These are phyloP conservation scores for Hyaloscypha variabilis DNA, from an alignment of 495 filamentous ascomycete genomes.

Conservation along the genomic window DNA sequence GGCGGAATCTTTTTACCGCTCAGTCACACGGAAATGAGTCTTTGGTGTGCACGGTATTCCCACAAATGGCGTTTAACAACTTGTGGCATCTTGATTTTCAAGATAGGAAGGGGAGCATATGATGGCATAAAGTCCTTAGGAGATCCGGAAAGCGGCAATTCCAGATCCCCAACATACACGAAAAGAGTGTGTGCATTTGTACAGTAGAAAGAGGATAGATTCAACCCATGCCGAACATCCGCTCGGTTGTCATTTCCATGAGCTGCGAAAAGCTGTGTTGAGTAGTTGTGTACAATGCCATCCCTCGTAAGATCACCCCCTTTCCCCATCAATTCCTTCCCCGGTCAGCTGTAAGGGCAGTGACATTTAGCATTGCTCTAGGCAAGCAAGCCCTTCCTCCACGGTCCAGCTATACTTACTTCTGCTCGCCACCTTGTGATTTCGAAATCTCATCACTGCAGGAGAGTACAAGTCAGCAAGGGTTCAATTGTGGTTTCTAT, in stretches of 20 bases:
- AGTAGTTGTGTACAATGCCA: slow-evolving; percentile 12
- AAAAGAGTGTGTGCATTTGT: slow-evolving; percentile 24
- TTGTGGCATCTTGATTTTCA: slow-evolving; percentile 26
- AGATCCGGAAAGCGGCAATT: slow-evolving; percentile 18
- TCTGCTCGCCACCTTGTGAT: slow-evolving; percentile 71
- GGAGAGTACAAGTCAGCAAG: slow-evolving; percentile 13
- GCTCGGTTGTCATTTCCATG: slow-evolving; percentile 10
- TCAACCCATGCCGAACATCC: background rate
- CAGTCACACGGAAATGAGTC: slow-evolving; percentile 62
- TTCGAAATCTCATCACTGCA: slow-evolving; percentile 68
- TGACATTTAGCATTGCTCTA: slow-evolving; percentile 23
- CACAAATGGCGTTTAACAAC: slow-evolving; percentile 21
- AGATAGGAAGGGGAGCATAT: slow-evolving; percentile 24
- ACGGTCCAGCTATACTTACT: slow-evolving; percentile 48
- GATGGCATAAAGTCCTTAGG: slow-evolving; percentile 22
- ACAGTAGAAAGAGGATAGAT: slow-evolving; percentile 22
- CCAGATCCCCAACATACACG: slow-evolving; percentile 18
- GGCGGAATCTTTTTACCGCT: slow-evolving; percentile 81
- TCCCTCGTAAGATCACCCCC: background rate
- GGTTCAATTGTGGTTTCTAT: background rate
- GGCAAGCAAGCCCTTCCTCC: slow-evolving; percentile 14
- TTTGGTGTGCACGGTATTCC: slow-evolving; percentile 7
- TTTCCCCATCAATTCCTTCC: background rate
- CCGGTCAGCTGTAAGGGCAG: slow-evolving; percentile 18
- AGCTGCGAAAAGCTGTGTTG: slow-evolving; percentile 12